Base-by-base conservation (phyloP, 139 green algal genomes). In the Chlamydomonas applanata region DNA sequence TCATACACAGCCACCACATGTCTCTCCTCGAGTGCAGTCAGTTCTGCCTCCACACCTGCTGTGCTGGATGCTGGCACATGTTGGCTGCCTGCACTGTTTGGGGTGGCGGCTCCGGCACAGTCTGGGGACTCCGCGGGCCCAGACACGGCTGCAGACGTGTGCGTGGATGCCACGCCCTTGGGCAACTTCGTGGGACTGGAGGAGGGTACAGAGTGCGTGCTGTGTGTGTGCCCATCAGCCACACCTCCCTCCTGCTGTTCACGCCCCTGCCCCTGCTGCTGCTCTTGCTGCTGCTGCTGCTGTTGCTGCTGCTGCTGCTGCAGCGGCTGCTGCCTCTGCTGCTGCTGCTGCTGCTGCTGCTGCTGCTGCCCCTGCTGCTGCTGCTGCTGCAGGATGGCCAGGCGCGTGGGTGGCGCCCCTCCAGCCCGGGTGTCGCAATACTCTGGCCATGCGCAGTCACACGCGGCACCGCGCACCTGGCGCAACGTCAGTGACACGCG, bases 1-100 rank as follows among this genome's bases (percentile, higher is more conserved):
- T 99, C 87, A 75, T 99, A 99, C 65, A 99, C 93, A 20, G 80
- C 52, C 62, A 94, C 85, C 35, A 99, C 95, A 75, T 94, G 78
- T 36, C 70, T 30, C 7, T 73, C 63, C 82, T 96, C 91, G 54
- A 97, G 60, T 29, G 71, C 52, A 33, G 22, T 68, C 57, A 77
- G 16, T 9, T 32, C 69, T 76, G 69, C 44, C 24, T 64, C 32
- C 4, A 4, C 66, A n/a, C 54, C 54, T 69, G 32, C 0, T 14
- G 45, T 46, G 59, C 25, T 66, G 59, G 29, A n/a, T n/a, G n/a
- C n/a, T n/a, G n/a, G n/a, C n/a, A n/a, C n/a, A n/a, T n/a, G n/a
- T n/a, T n/a, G n/a, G n/a, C n/a, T n/a, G n/a, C n/a, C n/a, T n/a
- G n/a, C n/a, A 66, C 4, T 66, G 59, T 16, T 19, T n/a, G 59